Percentiles rank a stretch among this genome's conserved stretches.
These are phyloP conservation scores for Nannochloropsis salina DNA, from an alignment of 108 stramenopile species.

Conservation along the genomic window DNA sequence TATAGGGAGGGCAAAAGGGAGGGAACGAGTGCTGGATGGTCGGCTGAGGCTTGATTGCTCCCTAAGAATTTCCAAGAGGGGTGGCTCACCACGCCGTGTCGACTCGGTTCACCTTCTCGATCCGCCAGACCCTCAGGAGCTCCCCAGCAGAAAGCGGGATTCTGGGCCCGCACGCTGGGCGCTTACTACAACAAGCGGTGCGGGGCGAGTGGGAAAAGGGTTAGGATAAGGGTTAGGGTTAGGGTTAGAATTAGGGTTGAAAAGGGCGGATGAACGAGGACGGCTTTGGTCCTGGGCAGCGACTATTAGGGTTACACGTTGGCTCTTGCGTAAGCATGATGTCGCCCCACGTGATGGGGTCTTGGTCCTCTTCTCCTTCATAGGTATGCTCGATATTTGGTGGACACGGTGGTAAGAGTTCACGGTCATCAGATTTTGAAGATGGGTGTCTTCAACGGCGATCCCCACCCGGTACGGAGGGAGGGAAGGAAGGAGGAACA, in stretches of 20 bases:
- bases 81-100: not conserved
- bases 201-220: not conserved
- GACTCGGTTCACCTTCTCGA: not conserved
- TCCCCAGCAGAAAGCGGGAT: not conserved
- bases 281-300: constrained; percentile 13
- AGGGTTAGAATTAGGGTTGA: too few relatives aligned
- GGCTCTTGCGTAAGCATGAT: constrained; percentile 7
- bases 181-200: constrained; percentile 6
- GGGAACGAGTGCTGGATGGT: constrained; percentile 31
- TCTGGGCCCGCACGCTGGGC: not conserved
- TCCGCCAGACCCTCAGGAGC: constrained; percentile 1
- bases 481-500: not conserved
- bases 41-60: not conserved
- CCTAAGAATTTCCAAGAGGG: not conserved
- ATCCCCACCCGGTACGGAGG: constrained; percentile 45
- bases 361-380: not conserved
- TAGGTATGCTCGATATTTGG: constrained; percentile 16
- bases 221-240: not conserved
- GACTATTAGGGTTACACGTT: not conserved
- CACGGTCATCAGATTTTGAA: constrained; percentile 54
- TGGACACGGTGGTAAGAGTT: constrained; percentile 26
- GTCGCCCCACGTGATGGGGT: constrained; percentile 19
- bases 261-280: not conserved
- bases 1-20: constrained; percentile 22
- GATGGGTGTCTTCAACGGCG: constrained; percentile 53